A percentile compares a stretch with the other conserved stretches of the same genome.
Conservation (phyloP, 2,329 filamentous ascomycete genomes). For the Aspergillus sp. region DNA sequence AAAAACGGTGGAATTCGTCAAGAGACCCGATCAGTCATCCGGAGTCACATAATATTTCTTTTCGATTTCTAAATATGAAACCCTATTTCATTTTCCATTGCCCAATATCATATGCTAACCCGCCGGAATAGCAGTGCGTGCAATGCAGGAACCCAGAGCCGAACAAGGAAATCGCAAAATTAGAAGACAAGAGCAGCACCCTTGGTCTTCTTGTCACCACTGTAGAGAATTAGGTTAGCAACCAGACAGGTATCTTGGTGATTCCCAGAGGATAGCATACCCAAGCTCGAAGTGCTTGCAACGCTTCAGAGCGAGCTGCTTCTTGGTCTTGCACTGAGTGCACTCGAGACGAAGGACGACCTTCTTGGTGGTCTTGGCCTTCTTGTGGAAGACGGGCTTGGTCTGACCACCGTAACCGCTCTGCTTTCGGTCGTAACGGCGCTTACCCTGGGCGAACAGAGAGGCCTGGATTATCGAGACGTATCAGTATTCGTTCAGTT, state of each 20-base stretch:
- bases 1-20: slow-evolving; percentile 17
- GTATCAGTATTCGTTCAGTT: slow-evolving; percentile 21
- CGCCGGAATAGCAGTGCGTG: slow-evolving; percentile 34
- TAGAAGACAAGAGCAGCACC: slow-evolving; percentile 99
- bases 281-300: slow-evolving; percentile 99
- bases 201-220: slow-evolving; percentile 99
- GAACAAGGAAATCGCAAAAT: slow-evolving; percentile 53
- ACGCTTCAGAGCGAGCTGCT: slow-evolving; percentile 96
- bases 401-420: slow-evolving; percentile 99
- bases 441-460: slow-evolving; percentile 97
- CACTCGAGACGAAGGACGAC: slow-evolving; percentile 98
- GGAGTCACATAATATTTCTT: slow-evolving; percentile 35
- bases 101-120: slow-evolving; percentile 38
- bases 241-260: too few species aligned
- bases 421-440: slow-evolving; percentile 99
- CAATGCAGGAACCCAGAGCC: slow-evolving; percentile 44
- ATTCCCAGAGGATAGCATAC: slow-evolving; percentile 58
- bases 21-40: slow-evolving; percentile 32
- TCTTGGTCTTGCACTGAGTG: slow-evolving; percentile 97
- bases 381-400: slow-evolving; percentile 99
- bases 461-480: slow-evolving; percentile 62
- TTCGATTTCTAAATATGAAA: slow-evolving; percentile 41
- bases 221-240: slow-evolving; percentile 52
- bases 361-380: slow-evolving; percentile 99
- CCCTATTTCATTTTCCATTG: slow-evolving; percentile 45